Percentiles rank a stretch among this genome's conserved stretches.
phyloP scores from a whole-genome alignment of 768 basidiomycete genomes.

The Pleurotus eryngii region DNA sequence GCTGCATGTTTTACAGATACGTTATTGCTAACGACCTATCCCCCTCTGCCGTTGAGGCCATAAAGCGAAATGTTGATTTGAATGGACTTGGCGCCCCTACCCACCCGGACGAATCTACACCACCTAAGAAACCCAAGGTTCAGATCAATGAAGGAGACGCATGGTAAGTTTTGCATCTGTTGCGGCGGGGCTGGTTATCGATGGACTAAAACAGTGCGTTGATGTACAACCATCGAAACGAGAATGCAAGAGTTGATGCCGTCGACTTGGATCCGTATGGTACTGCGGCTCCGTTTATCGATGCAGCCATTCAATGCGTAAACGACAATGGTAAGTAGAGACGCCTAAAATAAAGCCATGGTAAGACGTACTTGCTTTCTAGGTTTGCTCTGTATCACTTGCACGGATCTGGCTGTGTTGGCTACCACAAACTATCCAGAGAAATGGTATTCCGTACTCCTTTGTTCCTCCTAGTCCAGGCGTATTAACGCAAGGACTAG shows the following conservation, averaged over 20 bases:
- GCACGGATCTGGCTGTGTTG: constrained; percentile 92
- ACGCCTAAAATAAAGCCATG: neutral
- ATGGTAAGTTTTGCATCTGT: constrained; percentile 49
- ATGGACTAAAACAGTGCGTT: constrained; percentile 50
- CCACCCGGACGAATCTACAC: constrained; percentile 15
- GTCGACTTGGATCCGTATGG: constrained; percentile 99
- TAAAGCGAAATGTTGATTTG: constrained; percentile 79
- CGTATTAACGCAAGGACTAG: constrained; percentile 34
- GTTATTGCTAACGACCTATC: constrained; percentile 95
- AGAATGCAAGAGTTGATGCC: constrained; percentile 76
- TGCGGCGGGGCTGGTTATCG: neutral
- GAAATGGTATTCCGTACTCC: constrained; percentile 69
- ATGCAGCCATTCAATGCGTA: constrained; percentile 86
- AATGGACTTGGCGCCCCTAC: constrained; percentile 61
- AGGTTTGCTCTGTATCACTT: constrained; percentile 91
- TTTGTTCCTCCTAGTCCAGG: neutral
- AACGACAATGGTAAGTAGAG: constrained; percentile 75
- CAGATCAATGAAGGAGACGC: constrained; percentile 92
- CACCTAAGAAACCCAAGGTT: constrained; percentile 47
- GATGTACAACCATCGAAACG: constrained; percentile 86
- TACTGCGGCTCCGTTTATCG: constrained; percentile 95
- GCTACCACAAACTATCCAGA: constrained; percentile 94
- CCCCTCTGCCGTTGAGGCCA: constrained; percentile 76
- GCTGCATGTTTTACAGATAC: constrained; percentile 47
- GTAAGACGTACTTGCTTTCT: neutral